Base-by-base conservation (phyloP, 129 eudicot species). In the Flaveria bidentis region DNA sequence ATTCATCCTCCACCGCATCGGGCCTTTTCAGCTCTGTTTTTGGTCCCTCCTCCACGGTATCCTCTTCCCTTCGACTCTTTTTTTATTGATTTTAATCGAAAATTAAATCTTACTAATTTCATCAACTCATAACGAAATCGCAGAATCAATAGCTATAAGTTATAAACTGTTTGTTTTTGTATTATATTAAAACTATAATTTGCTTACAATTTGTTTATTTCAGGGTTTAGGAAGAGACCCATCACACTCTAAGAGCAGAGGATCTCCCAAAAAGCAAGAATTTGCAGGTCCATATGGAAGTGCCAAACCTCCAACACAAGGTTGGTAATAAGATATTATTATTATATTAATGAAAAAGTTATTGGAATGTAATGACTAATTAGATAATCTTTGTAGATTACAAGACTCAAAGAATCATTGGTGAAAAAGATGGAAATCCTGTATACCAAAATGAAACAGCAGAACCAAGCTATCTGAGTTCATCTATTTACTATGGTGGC, bases 401-500 rank as follows among this genome's bases (percentile, higher is more conserved):
- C 77, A 83, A 44, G 76, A 62, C 36, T 68, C 80, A 84, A 60
- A 80, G 80, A 67, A 67, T 71, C 63, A 78, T 39, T 28, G 78
- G 76, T 49, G 90, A 84, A 84, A 75, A 62, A 67, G 79, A 83
- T 7, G 87, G 78, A 79, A 82, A 60, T 39, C 77, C 85, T 28
- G 67, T 76, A 44, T 85, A 82, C 56, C 82, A 84, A 57, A 83
- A 84, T 74, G 87, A 72, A 56, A 69, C 80, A 77, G 78, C 52
- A 39, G 92, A 86, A 52, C 91, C 96, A 16, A 84, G 96, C 82
- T 82, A 89, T 76, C 81, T 81, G 28, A 92, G 87, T 82, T 87
- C 93, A 52, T 92, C 97, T 28, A 92, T 92, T 44, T 86, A 89
- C 44, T 92, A 92, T 71, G 97, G 97, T 82, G 97, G 88, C 79